Base-by-base conservation (phyloP, 2,329 filamentous ascomycete genomes). In the Leptographium galeiforme region DNA sequence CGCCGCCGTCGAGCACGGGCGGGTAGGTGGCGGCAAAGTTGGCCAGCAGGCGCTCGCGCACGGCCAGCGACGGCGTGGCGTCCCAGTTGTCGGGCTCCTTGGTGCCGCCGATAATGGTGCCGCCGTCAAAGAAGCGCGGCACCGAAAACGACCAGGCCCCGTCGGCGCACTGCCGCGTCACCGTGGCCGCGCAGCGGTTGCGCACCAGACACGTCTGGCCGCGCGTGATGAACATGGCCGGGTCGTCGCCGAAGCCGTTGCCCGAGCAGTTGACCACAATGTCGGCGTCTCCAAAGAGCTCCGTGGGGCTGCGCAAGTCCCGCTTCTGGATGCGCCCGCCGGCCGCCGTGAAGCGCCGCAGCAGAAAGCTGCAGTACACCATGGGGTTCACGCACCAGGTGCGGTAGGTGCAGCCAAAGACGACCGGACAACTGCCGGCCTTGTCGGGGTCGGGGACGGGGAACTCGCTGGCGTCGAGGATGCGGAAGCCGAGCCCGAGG, bases 41-140 rank as follows among this genome's bases (percentile, higher is more conserved):
- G 40, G 56, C 44, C 5, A 84, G 69, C 14, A 85, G 63, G 33
- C 60, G 62, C 40, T 68, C 63, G 18, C 79, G 65, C 0, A 74
- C 72, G 48, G 72, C 71, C 1, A 58, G 55, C 0, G 70, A 76
- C 1, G 79, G 74, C 18, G 70, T 65, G 0, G 71, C 63, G 48
- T 76, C 69, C 76, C 76, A 81, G 62, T 82, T 69, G 53, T 75
- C 66, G 1, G 73, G 70, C 61, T 84, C 76, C 62, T 83, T 84
- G 11, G 81, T 85, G 0, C 82, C 82, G 6, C 82, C 82, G 19
- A 85, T 75, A 41, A 85, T 70, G 0, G 81, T 85, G 3, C 82
- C 82, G 4, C 81, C 81, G 38, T 77, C 70, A 32, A 81, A 75
- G 10, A 74, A 75, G 2, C 82, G 73, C 1, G 82, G 80, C 7